Evolutionary conservation across 1,284 basidiomycete genomes (phyloP).

Genomic region (Ustilago lituana): DNA sequence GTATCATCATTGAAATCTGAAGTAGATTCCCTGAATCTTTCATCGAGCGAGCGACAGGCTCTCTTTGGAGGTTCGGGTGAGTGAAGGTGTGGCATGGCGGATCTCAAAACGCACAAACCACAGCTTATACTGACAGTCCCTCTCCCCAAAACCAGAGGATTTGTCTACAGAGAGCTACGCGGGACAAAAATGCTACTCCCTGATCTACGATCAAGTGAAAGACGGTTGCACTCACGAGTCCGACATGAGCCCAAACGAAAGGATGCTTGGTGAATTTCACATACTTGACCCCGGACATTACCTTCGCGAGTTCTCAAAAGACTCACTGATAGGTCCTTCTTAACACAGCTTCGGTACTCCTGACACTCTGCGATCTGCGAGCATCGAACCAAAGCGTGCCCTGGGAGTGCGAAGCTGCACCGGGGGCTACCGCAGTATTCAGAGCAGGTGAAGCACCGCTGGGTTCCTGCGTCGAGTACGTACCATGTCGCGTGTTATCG

Average conservation of each 20-base stretch:
- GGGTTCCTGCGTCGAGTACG: conserved; percentile 26
- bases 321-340: not conserved
- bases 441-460: not conserved
- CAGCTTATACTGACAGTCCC: too few relatives aligned
- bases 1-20: not conserved
- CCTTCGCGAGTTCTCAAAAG: too few relatives aligned
- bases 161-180: not conserved
- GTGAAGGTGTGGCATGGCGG: not conserved
- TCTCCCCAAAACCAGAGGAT: not conserved
- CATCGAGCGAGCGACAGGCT: conserved; percentile 1
- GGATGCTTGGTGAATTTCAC: conserved; percentile 36
- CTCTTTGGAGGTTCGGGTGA: conserved; percentile 17
- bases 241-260: conserved; percentile 16
- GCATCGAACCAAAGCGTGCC: conserved; percentile 33
- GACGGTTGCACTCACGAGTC: conserved; percentile 8
- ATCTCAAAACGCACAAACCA: too few relatives aligned
- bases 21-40: not conserved
- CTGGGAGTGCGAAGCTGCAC: conserved; percentile 12
- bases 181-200: conserved; percentile 17
- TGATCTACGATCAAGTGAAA: conserved; percentile 29
- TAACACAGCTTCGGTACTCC: conserved; percentile 14
- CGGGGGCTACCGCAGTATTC: not conserved
- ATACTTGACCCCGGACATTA: too few relatives aligned
- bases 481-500: not conserved
- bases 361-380: conserved; percentile 35